Base-by-base conservation (phyloP, 2,329 filamentous ascomycete genomes). In the Aspergillus sergii region DNA sequence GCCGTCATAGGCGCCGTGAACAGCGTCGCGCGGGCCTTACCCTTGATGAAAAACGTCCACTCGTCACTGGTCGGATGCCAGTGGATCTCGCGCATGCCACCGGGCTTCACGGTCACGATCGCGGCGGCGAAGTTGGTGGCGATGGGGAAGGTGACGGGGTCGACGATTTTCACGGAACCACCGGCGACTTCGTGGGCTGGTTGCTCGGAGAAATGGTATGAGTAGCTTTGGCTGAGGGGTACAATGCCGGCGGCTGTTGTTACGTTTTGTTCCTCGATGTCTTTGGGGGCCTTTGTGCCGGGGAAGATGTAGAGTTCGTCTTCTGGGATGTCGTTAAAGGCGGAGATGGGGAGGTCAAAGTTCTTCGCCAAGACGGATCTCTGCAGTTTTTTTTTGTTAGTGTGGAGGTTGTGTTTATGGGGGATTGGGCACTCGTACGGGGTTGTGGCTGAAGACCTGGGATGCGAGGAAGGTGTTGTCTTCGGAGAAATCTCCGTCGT, bases 11-110 rank as follows among this genome's bases (percentile, higher is more conserved):
- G 86, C 2, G 90, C 84, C 0, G 86, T 89, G 72, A 93, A 94
- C 67, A 94, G 85, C 16, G 91, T 93, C 16, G 93, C 86, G 36
- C 91, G 85, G 0, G 89, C 91, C 46, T 87, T 86, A 0, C 91
- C 91, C 30, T 80, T 79, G 73, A 94, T 86, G 81, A 94, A 93
- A 77, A 91, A 94, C 8, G 88, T 91, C 91, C 91, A 94, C 75
- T 93, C 91, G 71, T 93, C 91, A 14, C 90, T 90, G 51, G 87
- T 88, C 0, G 90, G 90, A 72, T 94, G 91, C 91, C 91, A 94
- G 80, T 94, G 91, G 84, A 94, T 92, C 79, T 93, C 91, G 11
- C 91, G 85, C 73, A 93, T 81, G 0, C 89, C 89, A 16, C 89
- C 89, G 0, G 91, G 90, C 66, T 90, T 81, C 64, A 94, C 91